These are phyloP conservation scores for Tuber microsphaerosporum DNA, from an alignment of 495 filamentous ascomycete species.

Conservation along the genomic window DNA sequence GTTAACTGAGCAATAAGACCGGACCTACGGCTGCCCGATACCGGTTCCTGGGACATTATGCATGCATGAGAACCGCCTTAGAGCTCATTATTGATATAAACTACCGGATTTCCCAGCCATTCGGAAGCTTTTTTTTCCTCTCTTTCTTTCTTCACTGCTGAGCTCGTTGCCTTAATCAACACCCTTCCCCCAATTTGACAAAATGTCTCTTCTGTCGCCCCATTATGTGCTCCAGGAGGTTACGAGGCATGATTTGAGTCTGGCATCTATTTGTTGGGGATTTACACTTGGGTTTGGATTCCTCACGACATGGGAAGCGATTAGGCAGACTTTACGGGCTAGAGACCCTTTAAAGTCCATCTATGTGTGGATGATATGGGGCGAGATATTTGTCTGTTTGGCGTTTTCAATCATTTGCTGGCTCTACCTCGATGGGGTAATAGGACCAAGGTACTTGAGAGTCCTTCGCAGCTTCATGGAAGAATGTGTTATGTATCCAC, in stretches of 20 bases:
- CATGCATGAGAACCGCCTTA: not conserved
- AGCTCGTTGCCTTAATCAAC: not conserved
- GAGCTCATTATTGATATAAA: not conserved
- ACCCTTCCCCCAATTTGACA: not conserved
- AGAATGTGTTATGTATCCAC: not conserved
- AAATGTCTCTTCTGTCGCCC: slow-evolving; percentile 22
- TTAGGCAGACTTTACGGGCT: slow-evolving; percentile 41
- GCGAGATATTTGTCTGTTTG: slow-evolving; percentile 45
- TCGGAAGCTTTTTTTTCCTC: not conserved
- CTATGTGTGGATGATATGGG: slow-evolving; percentile 47
- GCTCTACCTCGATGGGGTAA: slow-evolving; percentile 42
- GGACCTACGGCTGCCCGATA: not conserved
- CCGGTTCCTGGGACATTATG: not conserved
- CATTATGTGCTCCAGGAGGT: slow-evolving; percentile 25
- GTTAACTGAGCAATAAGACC: not conserved
- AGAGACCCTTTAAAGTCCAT: slow-evolving; percentile 36
- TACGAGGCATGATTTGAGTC: slow-evolving; percentile 35
- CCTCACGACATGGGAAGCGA: slow-evolving; percentile 45
- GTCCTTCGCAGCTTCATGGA: not conserved
- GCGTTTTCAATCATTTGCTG: slow-evolving; percentile 44
- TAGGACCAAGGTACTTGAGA: slow-evolving; percentile 40
- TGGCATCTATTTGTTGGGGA: slow-evolving; percentile 44
- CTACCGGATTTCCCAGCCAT: not conserved
- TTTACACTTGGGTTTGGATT: slow-evolving; percentile 46
- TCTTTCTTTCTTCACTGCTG: not conserved